These are phyloP conservation scores for Mimosa bimucronata DNA, from an alignment of 306 rosid species.

Conservation along the genomic window DNA sequence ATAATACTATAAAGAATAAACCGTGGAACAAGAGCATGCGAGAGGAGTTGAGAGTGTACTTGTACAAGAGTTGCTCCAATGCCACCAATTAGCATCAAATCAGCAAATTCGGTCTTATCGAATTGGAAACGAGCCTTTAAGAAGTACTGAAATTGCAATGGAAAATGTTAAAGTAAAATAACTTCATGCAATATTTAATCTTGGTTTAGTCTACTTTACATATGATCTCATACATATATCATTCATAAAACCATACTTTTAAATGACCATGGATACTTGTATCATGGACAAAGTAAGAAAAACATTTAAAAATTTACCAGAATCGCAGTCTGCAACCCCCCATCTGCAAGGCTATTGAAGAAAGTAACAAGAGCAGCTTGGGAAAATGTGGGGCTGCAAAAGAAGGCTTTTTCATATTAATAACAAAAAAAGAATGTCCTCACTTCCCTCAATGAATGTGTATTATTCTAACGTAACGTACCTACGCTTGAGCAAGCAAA, in stretches of 20 bases:
- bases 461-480: slow-evolving; percentile 10
- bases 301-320: slow-evolving; percentile 51
- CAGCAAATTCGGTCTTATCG: slow-evolving; percentile 81
- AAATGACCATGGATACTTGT: background rate
- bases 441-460: background rate
- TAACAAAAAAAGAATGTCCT: background rate
- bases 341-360: slow-evolving; percentile 78
- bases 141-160: slow-evolving; percentile 68
- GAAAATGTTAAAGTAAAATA: background rate
- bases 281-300: background rate
- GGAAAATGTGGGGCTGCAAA: slow-evolving; percentile 73
- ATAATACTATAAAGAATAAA: background rate
- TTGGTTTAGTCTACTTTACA: background rate
- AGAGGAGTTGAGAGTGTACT: slow-evolving; percentile 42
- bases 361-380: slow-evolving; percentile 71
- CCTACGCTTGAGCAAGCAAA: slow-evolving; percentile 66
- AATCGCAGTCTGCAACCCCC: slow-evolving; percentile 65
- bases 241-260: background rate
- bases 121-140: slow-evolving; percentile 87
- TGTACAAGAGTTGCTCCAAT: slow-evolving; percentile 69
- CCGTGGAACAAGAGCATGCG: slow-evolving; percentile 14
- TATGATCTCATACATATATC: background rate
- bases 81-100: slow-evolving; percentile 68
- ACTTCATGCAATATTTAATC: background rate
- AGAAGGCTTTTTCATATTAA: slow-evolving; percentile 8